A percentile compares a stretch with the other conserved stretches of the same genome.
Conservation (phyloP, 768 basidiomycete species). For the Suillus occidentalis region DNA sequence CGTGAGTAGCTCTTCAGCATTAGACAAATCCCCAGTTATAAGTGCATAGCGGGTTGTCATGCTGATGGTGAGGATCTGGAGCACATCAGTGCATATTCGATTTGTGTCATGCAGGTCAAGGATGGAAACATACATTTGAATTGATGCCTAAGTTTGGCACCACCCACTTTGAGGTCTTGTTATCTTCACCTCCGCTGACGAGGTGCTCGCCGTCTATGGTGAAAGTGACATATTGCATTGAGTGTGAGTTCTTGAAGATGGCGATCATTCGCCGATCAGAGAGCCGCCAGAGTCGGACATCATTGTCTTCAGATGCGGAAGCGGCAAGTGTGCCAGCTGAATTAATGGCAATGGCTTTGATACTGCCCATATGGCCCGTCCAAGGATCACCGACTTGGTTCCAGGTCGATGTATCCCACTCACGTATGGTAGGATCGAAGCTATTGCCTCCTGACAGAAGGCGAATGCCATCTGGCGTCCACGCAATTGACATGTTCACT, state of each 20-base stretch:
- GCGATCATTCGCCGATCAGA: neutral
- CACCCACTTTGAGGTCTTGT: neutral
- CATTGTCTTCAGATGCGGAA: neutral
- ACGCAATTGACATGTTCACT: neutral
- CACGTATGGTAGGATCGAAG: neutral
- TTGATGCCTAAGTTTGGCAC: neutral
- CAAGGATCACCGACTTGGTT: neutral
- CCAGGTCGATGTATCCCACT: neutral
- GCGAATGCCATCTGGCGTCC: neutral
- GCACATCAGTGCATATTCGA: neutral
- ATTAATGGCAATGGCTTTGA: neutral
- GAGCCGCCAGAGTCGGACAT: neutral
- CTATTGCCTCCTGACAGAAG: neutral
- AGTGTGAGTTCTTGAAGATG: neutral
- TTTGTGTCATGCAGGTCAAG: neutral
- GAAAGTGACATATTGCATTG: neutral
- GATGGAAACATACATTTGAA: neutral
- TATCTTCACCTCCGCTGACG: neutral
- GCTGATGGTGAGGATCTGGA: neutral
- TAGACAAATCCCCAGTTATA: neutral
- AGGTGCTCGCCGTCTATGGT: neutral
- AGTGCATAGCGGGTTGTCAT: neutral
- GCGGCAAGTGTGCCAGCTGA: neutral
- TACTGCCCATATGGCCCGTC: neutral
- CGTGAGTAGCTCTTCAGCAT: neutral